phyloP scores from a whole-genome alignment of 2,329 filamentous ascomycete genomes.

The Nothopassalora personata region DNA sequence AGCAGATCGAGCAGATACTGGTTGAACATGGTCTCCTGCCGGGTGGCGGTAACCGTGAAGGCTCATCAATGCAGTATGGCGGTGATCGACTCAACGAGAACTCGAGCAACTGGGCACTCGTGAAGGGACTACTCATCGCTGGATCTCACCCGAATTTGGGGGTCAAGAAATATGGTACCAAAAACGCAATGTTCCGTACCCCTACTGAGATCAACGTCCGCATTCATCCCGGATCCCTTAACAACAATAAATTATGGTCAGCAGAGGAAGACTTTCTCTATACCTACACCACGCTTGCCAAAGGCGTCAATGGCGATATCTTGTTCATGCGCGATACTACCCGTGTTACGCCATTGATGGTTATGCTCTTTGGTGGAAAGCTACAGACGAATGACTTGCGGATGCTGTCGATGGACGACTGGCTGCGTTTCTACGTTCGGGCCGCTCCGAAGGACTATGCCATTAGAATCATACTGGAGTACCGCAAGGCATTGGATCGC shows the following conservation, averaged over 20 bases:
- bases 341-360: conserved; percentile 24
- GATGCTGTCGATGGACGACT: conserved; percentile 33
- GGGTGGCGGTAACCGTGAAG: background rate
- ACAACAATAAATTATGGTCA: conserved; percentile 11
- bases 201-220: conserved; percentile 23
- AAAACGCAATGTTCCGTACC: conserved; percentile 24
- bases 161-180: conserved; percentile 20
- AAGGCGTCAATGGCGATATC: conserved; percentile 10
- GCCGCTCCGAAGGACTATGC: conserved; percentile 15
- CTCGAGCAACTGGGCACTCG: conserved; percentile 38
- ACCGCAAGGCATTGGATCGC: conserved; percentile 33
- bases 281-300: conserved; percentile 15
- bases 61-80: conserved; percentile 14
- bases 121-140: conserved; percentile 45
- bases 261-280: conserved; percentile 10
- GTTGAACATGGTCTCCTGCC: conserved; percentile 34
- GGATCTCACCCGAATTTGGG: conserved; percentile 45
- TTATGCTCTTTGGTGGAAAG: conserved; percentile 29
- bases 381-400: conserved; percentile 19
- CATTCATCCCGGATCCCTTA: conserved; percentile 29
- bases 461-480: conserved; percentile 31
- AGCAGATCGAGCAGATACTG: conserved; percentile 38
- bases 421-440: conserved; percentile 32
- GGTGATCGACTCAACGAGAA: conserved; percentile 39
- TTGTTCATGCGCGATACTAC: conserved; percentile 29